Percentiles rank a stretch among this genome's conserved stretches.
These are phyloP conservation scores for Komagataella phaffii DNA, from an alignment of 805 yeast species.

Conservation along the genomic window DNA sequence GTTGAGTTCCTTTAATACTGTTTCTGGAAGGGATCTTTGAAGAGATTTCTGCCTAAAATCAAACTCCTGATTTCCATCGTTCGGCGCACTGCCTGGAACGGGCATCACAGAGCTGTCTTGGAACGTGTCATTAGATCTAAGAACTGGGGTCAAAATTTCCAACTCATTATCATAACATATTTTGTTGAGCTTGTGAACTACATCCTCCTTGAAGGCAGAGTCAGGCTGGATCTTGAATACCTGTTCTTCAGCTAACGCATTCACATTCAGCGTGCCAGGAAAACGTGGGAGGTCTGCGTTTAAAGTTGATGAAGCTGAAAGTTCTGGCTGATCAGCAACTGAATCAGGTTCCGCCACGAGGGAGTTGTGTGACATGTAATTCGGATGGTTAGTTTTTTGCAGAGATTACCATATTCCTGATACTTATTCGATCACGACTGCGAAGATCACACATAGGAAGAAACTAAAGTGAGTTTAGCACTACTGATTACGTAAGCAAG, in stretches of 20 bases:
- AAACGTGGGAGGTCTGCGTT: slow-evolving; percentile 10
- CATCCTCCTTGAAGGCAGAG: not conserved
- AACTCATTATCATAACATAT: not conserved
- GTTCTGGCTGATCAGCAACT: not conserved
- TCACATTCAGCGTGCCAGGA: slow-evolving; percentile 15
- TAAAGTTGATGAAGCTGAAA: not conserved
- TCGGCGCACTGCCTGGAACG: not conserved
- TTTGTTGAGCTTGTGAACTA: not conserved
- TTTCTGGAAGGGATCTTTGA: not conserved
- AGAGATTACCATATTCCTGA: not conserved
- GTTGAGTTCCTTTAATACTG: not conserved
- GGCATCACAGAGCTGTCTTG: not conserved
- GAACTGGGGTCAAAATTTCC: not conserved
- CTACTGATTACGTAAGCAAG: not conserved
- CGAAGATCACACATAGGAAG: not conserved
- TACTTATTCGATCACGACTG: too few species aligned
- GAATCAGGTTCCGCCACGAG: not conserved
- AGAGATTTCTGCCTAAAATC: not conserved
- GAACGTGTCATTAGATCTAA: not conserved
- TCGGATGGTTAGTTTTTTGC: not conserved
- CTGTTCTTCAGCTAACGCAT: slow-evolving; percentile 9
- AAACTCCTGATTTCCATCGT: not conserved
- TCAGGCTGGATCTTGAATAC: not conserved
- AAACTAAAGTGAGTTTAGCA: not conserved
- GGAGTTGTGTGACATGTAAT: not conserved